These are phyloP conservation scores for Colletotrichum eremochloae DNA, from an alignment of 2,329 filamentous ascomycete species.

Conservation along the genomic window DNA sequence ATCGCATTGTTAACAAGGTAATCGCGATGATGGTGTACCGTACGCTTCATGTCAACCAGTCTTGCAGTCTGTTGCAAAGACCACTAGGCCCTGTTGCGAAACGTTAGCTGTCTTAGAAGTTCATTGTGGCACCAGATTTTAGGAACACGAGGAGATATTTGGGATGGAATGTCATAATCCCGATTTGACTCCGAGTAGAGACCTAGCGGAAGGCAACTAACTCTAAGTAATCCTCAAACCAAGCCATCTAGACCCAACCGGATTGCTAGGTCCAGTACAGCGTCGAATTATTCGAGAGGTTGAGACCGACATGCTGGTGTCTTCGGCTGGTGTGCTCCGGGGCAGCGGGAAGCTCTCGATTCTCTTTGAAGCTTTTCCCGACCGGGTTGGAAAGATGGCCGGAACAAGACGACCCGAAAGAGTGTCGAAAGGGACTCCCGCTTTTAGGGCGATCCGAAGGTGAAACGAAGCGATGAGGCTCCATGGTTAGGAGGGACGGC, in stretches of 20 bases:
- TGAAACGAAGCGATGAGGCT: neutral
- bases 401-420: neutral
- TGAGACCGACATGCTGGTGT: neutral
- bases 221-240: neutral
- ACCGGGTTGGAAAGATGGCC: neutral
- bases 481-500: neutral
- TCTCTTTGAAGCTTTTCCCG: too few species aligned
- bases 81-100: neutral
- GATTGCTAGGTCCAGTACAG: neutral
- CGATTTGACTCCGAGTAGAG: neutral
- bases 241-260: neutral
- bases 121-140: neutral
- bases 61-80: too few species aligned
- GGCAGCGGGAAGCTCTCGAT: neutral
- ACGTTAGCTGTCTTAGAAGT: neutral
- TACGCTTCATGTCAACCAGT: too few species aligned
- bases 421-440: neutral
- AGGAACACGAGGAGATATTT: neutral
- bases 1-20: too few species aligned
- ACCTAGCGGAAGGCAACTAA: neutral
- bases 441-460: neutral
- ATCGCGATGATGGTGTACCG: too few species aligned
- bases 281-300: neutral
- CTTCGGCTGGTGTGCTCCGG: too few species aligned
- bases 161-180: neutral